Evolutionary conservation across 2,329 filamentous ascomycete species (phyloP).

Genomic region (Trichothecium roseum): DNA sequence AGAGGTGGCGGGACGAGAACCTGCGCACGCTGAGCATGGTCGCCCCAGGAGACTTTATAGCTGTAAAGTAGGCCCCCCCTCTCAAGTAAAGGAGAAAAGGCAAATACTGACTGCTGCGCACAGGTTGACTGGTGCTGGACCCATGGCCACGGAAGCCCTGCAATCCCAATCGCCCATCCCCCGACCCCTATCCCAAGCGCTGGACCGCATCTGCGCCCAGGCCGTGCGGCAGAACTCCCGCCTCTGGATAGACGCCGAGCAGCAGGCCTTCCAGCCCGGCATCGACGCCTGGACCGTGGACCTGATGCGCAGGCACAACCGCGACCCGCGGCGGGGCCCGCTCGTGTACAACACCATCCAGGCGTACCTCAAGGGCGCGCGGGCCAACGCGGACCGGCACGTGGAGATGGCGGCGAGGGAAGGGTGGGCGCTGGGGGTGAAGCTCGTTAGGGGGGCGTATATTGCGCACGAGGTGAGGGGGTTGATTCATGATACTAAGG

Average conservation of each 20-base stretch:
- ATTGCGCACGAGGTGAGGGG: slow-evolving; percentile 52
- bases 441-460: slow-evolving; percentile 60
- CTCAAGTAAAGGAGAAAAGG: no score
- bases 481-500: slow-evolving; percentile 56
- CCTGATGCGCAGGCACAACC: slow-evolving; percentile 65
- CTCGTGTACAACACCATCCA: slow-evolving; percentile 68
- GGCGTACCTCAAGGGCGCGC: slow-evolving; percentile 53
- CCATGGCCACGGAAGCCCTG: slow-evolving; percentile 53
- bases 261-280: slow-evolving; percentile 58
- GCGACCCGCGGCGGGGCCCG: slow-evolving; percentile 42
- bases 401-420: slow-evolving; percentile 41
- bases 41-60: slow-evolving; percentile 42
- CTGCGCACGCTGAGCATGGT: slow-evolving; percentile 42
- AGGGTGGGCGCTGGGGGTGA: slow-evolving; percentile 53
- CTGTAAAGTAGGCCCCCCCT: slow-evolving; percentile 36
- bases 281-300: slow-evolving; percentile 64
- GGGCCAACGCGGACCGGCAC: slow-evolving; percentile 40
- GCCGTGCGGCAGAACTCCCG: slow-evolving; percentile 55
- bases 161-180: slow-evolving; percentile 48
- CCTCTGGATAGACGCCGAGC: slow-evolving; percentile 71
- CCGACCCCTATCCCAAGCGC: slow-evolving; percentile 49
- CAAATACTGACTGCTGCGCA: no score
- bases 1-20: slow-evolving; percentile 18
- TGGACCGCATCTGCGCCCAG: slow-evolving; percentile 58
- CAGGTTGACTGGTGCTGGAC: slow-evolving; percentile 68